phyloP scores from a whole-genome alignment of 305 asterid species.

The Fraxinus xanthoxyloides region DNA sequence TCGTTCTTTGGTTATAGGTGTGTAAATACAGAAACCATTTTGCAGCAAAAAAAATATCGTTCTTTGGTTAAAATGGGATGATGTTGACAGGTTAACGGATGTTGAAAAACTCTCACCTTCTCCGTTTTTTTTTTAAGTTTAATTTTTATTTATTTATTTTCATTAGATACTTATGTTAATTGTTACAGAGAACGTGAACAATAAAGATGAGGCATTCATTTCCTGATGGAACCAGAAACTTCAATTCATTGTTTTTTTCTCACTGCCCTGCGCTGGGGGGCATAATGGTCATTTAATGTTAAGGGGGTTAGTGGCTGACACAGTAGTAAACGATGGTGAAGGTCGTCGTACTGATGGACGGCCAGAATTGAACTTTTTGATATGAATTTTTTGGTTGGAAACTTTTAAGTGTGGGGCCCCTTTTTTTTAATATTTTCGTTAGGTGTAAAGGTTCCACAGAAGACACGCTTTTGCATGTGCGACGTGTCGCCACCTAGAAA shows the following conservation, averaged over 20 bases:
- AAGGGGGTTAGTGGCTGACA: not conserved
- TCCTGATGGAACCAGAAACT: not conserved
- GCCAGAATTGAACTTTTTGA: constrained; percentile 73
- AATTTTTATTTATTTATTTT: constrained; percentile 27
- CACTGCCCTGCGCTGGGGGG: not conserved
- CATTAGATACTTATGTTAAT: not conserved
- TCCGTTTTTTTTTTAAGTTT: not conserved
- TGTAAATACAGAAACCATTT: constrained; percentile 48
- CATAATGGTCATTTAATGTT: constrained; percentile 5
- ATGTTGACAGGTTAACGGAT: constrained; percentile 50
- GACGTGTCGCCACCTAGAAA: constrained; percentile 44
- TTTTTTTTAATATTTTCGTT: not conserved
- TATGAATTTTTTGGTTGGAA: constrained; percentile 29
- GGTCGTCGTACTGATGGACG: constrained; percentile 20
- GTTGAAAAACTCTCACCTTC: constrained; percentile 33
- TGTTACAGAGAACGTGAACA: constrained; percentile 24
- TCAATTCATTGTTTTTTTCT: not conserved
- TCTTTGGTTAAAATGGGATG: constrained; percentile 43
- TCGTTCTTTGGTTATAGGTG: constrained; percentile 33
- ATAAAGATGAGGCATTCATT: constrained; percentile 20
- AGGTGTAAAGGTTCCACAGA: constrained; percentile 9
- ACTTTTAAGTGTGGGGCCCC: constrained; percentile 21
- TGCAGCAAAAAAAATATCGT: not conserved
- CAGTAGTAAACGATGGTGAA: not conserved
- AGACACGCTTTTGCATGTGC: constrained; percentile 60